phyloP scores from a whole-genome alignment of 1,139 yeast species.

The Yamadazyma spencermartinsiae region DNA sequence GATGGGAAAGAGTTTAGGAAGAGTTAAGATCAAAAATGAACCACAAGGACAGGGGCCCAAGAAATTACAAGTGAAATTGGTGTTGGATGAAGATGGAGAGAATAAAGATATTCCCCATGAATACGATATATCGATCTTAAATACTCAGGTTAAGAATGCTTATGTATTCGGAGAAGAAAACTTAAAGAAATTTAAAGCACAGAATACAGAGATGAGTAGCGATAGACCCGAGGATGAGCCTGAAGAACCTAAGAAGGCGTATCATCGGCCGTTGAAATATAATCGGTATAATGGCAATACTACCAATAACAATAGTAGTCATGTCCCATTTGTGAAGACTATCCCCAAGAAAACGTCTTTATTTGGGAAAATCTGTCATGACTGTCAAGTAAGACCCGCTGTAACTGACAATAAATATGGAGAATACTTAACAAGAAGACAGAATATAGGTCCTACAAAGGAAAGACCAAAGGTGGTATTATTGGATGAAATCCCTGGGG shows the following conservation, averaged over 20 bases:
- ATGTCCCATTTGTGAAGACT: slow-evolving; percentile 73
- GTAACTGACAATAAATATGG: slow-evolving; percentile 69
- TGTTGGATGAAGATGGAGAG: slow-evolving; percentile 41
- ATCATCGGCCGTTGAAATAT: slow-evolving; percentile 4
- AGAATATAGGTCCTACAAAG: slow-evolving; percentile 43
- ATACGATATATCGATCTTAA: slow-evolving; percentile 76
- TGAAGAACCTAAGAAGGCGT: slow-evolving; percentile 12
- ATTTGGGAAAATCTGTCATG: slow-evolving; percentile 88
- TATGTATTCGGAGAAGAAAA: slow-evolving; percentile 91
- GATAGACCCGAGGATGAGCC: slow-evolving; percentile 18
- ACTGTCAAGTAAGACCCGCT: slow-evolving; percentile 84
- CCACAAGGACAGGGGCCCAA: slow-evolving; percentile 25
- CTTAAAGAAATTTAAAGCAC: slow-evolving; percentile 64
- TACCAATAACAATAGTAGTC: slow-evolving; percentile 21
- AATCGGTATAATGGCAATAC: slow-evolving; percentile 16
- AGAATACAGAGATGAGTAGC: slow-evolving; percentile 17
- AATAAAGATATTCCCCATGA: slow-evolving; percentile 69
- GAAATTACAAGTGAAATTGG: slow-evolving; percentile 58
- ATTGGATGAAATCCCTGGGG: slow-evolving; percentile 83
- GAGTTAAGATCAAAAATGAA: slow-evolving; percentile 61
- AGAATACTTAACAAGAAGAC: slow-evolving; percentile 47
- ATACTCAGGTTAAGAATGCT: slow-evolving; percentile 79
- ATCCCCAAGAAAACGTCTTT: slow-evolving; percentile 84
- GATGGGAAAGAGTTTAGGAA: slow-evolving; percentile 78
- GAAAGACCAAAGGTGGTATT: slow-evolving; percentile 74